Conservation (phyloP, 306 rosid genomes). For the Lathyrus aphaca region DNA sequence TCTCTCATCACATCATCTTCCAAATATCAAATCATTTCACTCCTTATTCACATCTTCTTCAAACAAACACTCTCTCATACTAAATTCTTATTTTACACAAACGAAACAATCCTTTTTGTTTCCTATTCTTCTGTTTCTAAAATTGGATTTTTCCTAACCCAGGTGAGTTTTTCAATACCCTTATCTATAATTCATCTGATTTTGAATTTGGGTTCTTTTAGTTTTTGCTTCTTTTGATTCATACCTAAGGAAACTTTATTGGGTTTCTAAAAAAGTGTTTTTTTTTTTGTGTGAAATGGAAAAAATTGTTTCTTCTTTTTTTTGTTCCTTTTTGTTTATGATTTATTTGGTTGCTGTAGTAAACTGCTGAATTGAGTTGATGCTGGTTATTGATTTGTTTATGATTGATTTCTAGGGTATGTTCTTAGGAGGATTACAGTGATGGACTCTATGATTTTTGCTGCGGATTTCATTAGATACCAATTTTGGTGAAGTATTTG, state of each 20-base stretch:
- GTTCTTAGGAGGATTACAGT: conserved; percentile 28
- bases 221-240: conserved; percentile 31
- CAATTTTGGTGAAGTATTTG: conserved; percentile 27
- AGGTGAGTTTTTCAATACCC: conserved; percentile 18
- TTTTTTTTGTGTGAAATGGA: not conserved
- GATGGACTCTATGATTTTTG: conserved; percentile 30
- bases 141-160: conserved; percentile 19
- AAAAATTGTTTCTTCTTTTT: not conserved
- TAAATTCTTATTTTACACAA: not conserved
- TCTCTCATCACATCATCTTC: not conserved
- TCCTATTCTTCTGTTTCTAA: not conserved
- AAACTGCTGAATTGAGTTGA: conserved; percentile 40
- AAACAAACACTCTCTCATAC: not conserved
- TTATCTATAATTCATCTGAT: conserved; percentile 27
- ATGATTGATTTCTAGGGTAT: conserved; percentile 27
- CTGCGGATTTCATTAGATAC: conserved; percentile 26
- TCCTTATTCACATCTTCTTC: not conserved
- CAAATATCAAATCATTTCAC: not conserved
- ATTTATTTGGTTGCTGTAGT: conserved; percentile 9
- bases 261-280: conserved; percentile 13
- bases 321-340: not conserved
- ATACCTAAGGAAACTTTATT: conserved; percentile 6
- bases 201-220: conserved; percentile 38
- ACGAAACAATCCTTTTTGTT: conserved; percentile 18
- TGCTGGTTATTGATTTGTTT: conserved; percentile 26